These are phyloP conservation scores for Balamuthia mandrillaris DNA, from an alignment of 208 protist genomes.

Conservation along the genomic window DNA sequence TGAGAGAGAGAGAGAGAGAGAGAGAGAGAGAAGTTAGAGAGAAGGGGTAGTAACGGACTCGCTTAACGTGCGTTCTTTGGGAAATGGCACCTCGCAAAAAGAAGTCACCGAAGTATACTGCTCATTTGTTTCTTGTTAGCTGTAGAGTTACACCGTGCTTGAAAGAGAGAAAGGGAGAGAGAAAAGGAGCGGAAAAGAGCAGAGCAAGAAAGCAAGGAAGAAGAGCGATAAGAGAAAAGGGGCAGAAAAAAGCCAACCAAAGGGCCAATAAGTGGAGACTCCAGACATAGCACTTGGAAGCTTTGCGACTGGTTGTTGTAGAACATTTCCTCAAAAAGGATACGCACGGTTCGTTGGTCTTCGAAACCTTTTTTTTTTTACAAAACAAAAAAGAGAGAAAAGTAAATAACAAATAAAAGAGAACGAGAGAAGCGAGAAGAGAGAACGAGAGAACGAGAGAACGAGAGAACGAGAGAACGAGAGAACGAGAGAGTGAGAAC, in stretches of 20 bases:
- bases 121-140: too few relatives aligned
- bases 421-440: background rate
- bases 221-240: background rate
- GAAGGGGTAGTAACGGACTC: background rate
- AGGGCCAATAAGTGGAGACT: background rate
- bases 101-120: too few relatives aligned
- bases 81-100: too few relatives aligned
- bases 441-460: too few relatives aligned
- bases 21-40: too few relatives aligned
- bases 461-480: too few relatives aligned
- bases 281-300: background rate
- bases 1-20: too few relatives aligned
- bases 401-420: background rate
- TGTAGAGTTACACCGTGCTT: too few relatives aligned
- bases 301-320: conserved; percentile 4
- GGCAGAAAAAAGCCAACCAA: background rate
- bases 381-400: background rate
- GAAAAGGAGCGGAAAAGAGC: too few relatives aligned
- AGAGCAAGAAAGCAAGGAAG: background rate
- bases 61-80: conserved; percentile 2
- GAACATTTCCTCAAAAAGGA: background rate
- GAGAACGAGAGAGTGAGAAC: too few relatives aligned
- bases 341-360: background rate
- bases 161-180: too few relatives aligned
- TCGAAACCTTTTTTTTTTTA: background rate